phyloP scores from a whole-genome alignment of 495 filamentous ascomycete genomes.

The Penicillium coprophilum region DNA sequence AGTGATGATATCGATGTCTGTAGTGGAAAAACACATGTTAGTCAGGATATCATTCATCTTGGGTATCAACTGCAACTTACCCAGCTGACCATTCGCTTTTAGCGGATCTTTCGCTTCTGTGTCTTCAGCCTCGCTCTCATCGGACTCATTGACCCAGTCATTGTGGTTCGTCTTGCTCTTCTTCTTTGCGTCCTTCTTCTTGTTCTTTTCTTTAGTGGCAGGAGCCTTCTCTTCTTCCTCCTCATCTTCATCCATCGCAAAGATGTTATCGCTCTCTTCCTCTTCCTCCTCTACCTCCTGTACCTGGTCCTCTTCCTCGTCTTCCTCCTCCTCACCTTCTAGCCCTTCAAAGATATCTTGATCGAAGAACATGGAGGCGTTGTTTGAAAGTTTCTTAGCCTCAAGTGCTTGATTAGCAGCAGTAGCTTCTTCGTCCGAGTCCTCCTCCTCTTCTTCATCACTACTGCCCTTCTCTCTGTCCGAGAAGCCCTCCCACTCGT shows the following conservation, averaged over 20 bases:
- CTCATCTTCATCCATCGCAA: conserved; percentile 23
- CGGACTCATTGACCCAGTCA: conserved; percentile 51
- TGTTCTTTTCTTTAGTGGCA: conserved; percentile 16
- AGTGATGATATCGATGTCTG: conserved; percentile 96
- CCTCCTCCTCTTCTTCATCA: conserved; percentile 56
- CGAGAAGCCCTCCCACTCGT: conserved; percentile 89
- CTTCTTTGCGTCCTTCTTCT: conserved; percentile 19
- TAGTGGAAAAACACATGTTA: conserved; percentile 27
- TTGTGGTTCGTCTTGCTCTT: conserved; percentile 38
- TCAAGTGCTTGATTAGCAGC: conserved; percentile 47
- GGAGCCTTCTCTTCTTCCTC: conserved; percentile 13
- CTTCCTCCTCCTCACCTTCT: conserved; percentile 51
- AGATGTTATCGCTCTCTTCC: conserved; percentile 40
- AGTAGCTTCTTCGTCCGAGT: conserved; percentile 40
- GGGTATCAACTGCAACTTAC: conserved; percentile 45
- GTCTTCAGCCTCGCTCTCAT: conserved; percentile 61
- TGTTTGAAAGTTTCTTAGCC: conserved; percentile 66
- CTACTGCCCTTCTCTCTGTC: conserved; percentile 58
- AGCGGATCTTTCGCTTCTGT: conserved; percentile 61
- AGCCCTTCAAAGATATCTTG: conserved; percentile 93
- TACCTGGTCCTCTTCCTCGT: conserved; percentile 38
- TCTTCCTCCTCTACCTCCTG: conserved; percentile 45
- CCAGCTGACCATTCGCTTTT: conserved; percentile 65
- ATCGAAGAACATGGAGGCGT: conserved; percentile 85
- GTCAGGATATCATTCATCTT: conserved; percentile 13